These are phyloP conservation scores for Stygiomarasmius scandens DNA, from an alignment of 1,284 basidiomycete genomes.

Conservation along the genomic window DNA sequence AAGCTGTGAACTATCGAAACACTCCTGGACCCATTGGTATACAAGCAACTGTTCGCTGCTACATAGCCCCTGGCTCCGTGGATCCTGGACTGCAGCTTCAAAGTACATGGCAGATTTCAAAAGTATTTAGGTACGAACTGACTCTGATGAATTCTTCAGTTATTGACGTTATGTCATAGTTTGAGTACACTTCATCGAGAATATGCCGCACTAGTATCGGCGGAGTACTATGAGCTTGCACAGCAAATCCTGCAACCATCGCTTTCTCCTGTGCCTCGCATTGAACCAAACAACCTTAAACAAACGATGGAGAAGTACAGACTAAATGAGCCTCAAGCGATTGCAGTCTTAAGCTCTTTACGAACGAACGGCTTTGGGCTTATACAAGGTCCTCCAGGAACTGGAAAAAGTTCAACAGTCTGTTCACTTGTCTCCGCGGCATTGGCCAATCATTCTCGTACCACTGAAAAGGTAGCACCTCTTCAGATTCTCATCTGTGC, in stretches of 20 bases:
- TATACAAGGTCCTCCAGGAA: conserved; percentile 98
- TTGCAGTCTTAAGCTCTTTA: conserved; percentile 83
- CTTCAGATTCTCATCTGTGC: conserved; percentile 92
- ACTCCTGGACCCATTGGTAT: conserved; percentile 48
- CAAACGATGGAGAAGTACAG: conserved; percentile 72
- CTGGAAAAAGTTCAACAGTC: conserved; percentile 98
- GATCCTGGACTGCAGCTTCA: conserved; percentile 67
- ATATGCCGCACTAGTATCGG: conserved; percentile 83
- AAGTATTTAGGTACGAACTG: conserved; percentile 73
- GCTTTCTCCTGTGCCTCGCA: conserved; percentile 49
- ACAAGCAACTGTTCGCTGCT: conserved; percentile 53
- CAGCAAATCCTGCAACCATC: conserved; percentile 71
- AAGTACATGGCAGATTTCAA: conserved; percentile 76
- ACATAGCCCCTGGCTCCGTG: conserved; percentile 34
- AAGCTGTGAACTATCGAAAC: conserved; percentile 71
- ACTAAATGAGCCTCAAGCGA: conserved; percentile 95
- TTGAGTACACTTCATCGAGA: conserved; percentile 92
- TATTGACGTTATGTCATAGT: conserved; percentile 42
- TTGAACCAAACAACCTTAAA: conserved; percentile 61
- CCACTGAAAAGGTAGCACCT: conserved; percentile 49
- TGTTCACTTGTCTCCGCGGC: conserved; percentile 91
- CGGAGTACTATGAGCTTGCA: conserved; percentile 83
- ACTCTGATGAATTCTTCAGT: conserved; percentile 12
- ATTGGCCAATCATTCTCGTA: conserved; percentile 60
- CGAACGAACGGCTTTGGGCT: conserved; percentile 81